Evolutionary conservation across 148 eudicot species (phyloP), one percentile per base, ranked within the genome.

Genomic region (Silene uniflora): DNA sequence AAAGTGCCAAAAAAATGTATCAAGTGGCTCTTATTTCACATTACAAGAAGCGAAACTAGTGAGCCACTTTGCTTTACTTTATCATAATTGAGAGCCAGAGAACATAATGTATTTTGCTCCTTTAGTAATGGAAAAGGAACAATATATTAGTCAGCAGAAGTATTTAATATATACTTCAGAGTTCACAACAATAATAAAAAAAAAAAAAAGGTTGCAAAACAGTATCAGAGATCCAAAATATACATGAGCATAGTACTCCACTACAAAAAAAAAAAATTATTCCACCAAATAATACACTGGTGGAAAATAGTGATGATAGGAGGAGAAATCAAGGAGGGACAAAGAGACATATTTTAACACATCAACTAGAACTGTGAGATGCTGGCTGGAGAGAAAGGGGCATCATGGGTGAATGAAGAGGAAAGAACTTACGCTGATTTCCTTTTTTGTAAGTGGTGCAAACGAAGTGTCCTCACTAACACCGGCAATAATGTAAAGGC

Each of bases 361-460:
- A 67, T 9, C 11, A 39, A 42, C 11, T 16, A 39, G 71, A 62
- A 65, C 1, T 21, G 77, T 2, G 12, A 27, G 11, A 66, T 55
- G 22, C 25, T 44, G n/a, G n/a, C 67, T 59, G 56, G 73, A 77
- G 61, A 17, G 22, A 12, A 62, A 60, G 17, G 61, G 11, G 27
- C n/a, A 32, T 22, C 21, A 35, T 29, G 32, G n/a, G 24, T 44
- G 39, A 73, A 18, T n/a, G 16, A 13, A 71, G 74, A 68, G 72
- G 67, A 55, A 71, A 10, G 54, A 71, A 70, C 66, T 66, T 95
- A 95, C 98, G 73, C 98, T 95, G 80, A 95, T 95, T 86, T 95
- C 98, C 76, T 95, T 95, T 79, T 95, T 95, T 72, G 98, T 95
- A 4, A 68, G 96, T 32, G 98, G 98, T 44, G 98, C 98, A 84